Conservation (phyloP, 306 rosid species). For the Cucumis hystrix region DNA sequence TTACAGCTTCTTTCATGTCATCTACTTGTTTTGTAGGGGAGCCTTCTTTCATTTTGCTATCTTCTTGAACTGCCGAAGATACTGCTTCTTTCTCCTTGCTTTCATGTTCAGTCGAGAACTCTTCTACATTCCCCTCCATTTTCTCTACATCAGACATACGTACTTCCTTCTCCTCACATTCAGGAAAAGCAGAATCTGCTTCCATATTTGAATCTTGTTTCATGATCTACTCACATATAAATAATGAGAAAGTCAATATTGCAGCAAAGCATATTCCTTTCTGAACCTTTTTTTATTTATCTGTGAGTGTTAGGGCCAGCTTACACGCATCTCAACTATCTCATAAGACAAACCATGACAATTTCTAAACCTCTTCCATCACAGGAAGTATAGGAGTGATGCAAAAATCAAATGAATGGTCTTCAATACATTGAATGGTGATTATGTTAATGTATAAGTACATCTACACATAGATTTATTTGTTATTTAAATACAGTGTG, state of each 20-base stretch:
- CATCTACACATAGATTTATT: too few relatives aligned
- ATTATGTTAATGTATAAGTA: too few relatives aligned
- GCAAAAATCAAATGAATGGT: background rate
- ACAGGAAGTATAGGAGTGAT: background rate
- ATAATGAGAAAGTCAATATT: background rate
- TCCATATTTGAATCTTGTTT: conserved; percentile 4
- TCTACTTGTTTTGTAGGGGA: conserved; percentile 27
- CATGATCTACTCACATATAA: conserved; percentile 2
- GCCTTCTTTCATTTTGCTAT: background rate
- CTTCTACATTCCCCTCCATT: background rate
- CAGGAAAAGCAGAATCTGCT: background rate
- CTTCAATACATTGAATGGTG: background rate
- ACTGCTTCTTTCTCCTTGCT: background rate
- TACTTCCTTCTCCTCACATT: conserved; percentile 5
- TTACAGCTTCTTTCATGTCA: conserved; percentile 5
- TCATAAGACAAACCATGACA: too few relatives aligned
- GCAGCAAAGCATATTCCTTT: background rate
- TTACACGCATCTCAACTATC: too few relatives aligned
- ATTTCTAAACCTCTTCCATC: background rate
- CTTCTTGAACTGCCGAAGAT: conserved; percentile 4
- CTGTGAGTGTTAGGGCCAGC: too few relatives aligned
- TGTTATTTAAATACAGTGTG: too few relatives aligned
- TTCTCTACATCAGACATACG: background rate
- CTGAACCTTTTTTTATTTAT: too few relatives aligned
- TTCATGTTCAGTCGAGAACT: background rate